Evolutionary conservation across 225 moss, liverwort and hornwort genomes (phyloP).

Genomic region (Pseudoscleropodium purum): DNA sequence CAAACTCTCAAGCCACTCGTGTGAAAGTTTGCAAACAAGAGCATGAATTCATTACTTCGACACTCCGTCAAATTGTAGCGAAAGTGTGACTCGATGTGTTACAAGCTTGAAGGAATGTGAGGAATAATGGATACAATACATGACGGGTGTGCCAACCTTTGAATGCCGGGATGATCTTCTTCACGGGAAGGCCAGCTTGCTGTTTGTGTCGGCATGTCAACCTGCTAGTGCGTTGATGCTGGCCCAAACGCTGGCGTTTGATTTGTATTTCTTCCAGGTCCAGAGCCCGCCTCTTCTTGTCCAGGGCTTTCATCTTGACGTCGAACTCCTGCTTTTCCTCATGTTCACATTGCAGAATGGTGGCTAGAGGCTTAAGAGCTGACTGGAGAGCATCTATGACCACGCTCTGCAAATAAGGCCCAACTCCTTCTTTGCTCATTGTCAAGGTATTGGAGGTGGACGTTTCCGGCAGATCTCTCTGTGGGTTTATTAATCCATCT

Average conservation of each 20-base stretch:
- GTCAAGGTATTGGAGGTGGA: neutral
- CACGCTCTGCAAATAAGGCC: neutral
- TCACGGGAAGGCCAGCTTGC: neutral
- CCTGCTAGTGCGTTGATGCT: neutral
- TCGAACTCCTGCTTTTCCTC: neutral
- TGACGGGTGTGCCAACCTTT: neutral
- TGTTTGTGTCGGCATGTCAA: neutral
- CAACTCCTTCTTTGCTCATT: neutral
- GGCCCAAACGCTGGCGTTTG: neutral
- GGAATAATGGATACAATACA: neutral
- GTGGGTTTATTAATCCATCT: neutral
- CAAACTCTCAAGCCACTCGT: no score
- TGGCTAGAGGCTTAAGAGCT: neutral
- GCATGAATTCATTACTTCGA: neutral
- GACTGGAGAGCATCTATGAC: neutral
- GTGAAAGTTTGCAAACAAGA: neutral
- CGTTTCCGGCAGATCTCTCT: neutral
- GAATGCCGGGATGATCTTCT: neutral
- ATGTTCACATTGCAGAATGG: neutral
- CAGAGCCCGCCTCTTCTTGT: neutral
- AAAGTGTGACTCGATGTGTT: neutral
- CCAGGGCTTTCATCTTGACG: neutral
- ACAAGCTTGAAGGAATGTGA: neutral
- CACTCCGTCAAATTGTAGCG: neutral
- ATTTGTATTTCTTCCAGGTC: neutral